Conservation (phyloP, 2,329 filamentous ascomycete species). For the Nectriaceae sp. region DNA sequence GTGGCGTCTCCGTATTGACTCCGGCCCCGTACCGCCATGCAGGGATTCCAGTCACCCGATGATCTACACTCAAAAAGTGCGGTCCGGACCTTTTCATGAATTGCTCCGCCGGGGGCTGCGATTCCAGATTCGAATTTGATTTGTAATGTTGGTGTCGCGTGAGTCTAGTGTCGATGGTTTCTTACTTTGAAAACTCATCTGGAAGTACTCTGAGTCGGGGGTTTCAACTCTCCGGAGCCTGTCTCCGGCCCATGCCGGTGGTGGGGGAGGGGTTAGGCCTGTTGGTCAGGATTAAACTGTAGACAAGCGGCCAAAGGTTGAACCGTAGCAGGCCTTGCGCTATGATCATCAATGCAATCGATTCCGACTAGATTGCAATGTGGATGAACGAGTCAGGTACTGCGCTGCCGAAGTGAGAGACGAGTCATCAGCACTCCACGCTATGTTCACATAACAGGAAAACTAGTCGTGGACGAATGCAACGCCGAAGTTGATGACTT, state of each 20-base stretch:
- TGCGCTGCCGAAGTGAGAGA: not conserved
- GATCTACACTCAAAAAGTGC: too few species aligned
- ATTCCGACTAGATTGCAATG: not conserved
- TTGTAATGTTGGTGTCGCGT: not conserved
- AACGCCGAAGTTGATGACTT: not conserved
- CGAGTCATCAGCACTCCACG: not conserved
- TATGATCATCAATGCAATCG: not conserved
- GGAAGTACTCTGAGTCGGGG: not conserved
- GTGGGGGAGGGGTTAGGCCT: not conserved
- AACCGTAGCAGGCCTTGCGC: not conserved
- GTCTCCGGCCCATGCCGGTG: not conserved
- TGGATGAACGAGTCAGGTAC: not conserved
- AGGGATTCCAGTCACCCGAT: too few species aligned
- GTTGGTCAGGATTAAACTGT: not conserved
- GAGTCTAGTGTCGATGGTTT: not conserved
- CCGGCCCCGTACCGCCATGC: too few species aligned
- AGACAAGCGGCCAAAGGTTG: not conserved
- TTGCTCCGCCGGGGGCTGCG: too few species aligned
- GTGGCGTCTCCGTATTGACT: too few species aligned
- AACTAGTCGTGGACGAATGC: not conserved
- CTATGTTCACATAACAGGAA: not conserved
- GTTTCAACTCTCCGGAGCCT: not conserved
- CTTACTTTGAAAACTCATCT: not conserved
- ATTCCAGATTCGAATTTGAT: not conserved
- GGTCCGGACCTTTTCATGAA: not conserved